Evolutionary conservation across 2,329 filamentous ascomycete genomes (phyloP).

Genomic region (Emergomyces africanus): DNA sequence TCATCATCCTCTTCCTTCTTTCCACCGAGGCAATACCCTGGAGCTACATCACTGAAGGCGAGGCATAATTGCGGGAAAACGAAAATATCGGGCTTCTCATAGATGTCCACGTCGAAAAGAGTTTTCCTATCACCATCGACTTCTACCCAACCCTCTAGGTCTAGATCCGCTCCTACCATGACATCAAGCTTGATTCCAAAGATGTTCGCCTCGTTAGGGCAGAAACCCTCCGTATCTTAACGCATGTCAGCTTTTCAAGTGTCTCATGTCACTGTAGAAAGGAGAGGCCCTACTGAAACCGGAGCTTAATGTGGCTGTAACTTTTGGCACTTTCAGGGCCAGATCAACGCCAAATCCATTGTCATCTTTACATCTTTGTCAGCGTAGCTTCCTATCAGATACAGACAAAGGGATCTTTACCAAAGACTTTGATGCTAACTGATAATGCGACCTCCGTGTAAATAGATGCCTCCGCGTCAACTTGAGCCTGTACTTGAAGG

Average conservation of each 20-base stretch:
- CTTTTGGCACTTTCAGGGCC: slow-evolving; percentile 2
- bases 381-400: not conserved
- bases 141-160: slow-evolving; percentile 2
- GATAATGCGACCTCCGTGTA: slow-evolving; percentile 5
- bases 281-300: not conserved
- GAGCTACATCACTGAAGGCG: not conserved
- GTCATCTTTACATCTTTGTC: slow-evolving; percentile 2
- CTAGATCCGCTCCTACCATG: slow-evolving; percentile 1
- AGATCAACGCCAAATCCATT: slow-evolving; percentile 5
- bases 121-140: slow-evolving; percentile 3
- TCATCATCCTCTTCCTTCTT: slow-evolving; percentile 1
- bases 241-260: not conserved
- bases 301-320: slow-evolving; percentile 1
- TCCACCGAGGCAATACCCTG: slow-evolving; percentile 2
- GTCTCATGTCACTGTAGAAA: not conserved
- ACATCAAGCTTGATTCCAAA: slow-evolving; percentile 4
- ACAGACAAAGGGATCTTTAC: not conserved
- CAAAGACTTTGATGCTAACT: slow-evolving; percentile 4
- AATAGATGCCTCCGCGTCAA: slow-evolving; percentile 1
- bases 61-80: slow-evolving; percentile 4
- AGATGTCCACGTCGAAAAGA: slow-evolving; percentile 4
- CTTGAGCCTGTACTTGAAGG: slow-evolving; percentile 2
- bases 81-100: slow-evolving; percentile 1
- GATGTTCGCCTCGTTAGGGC: not conserved
- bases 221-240: slow-evolving; percentile 4